Base-by-base conservation (phyloP, 441 rosid genomes). In the Arabidopsis hybrid region DNA sequence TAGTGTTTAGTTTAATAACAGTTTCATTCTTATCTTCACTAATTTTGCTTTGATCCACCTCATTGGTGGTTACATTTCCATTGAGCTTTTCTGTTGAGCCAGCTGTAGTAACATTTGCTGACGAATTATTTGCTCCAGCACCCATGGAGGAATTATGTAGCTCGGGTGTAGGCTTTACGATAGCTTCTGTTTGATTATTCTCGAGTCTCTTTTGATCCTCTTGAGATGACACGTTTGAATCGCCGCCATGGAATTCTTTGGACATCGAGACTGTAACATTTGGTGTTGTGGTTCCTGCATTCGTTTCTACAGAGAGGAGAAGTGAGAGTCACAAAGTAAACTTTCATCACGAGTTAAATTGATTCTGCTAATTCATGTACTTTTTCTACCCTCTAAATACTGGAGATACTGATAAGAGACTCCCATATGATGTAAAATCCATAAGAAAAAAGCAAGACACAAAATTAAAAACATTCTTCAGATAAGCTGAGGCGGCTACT, bases 301-400 rank as follows among this genome's bases (percentile, higher is more conserved):
- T 73, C 61, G 21, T 65, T 75, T 85, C 99, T 90, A 82, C 80
- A 82, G 70, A 75, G 50, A 78, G 46, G 68, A 82, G 65, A 81
- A 82, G 74, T 38, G 65, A 49, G 66, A 45, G 65, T 58, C 69
- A 50, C 40, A 50, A 74, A 34, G 65, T 29, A 65, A 66, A 56
- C 73, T 68, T 71, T 45, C 67, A 34, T 62, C 58, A 35, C 60
- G 58, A 58, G 55, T 32, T 60, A 18, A 70, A 14, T 18, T 11
- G 65, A 67, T 53, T 66, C 68, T 66, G 43, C 53, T 65, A 71
- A 60, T 43, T 51, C 45, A 65, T 65, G 52, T 26, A 65, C 31
- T 59, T 26, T 13, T 39, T 60, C 60, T 35, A 66, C 63, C 4
- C 42, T 40, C 62, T 50, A 32, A n/a, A 56, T 57, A 65, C 72